Percentiles rank a stretch among this genome's conserved stretches.
Conservation (phyloP, 805 yeast species). For the Starmerella apis region DNA sequence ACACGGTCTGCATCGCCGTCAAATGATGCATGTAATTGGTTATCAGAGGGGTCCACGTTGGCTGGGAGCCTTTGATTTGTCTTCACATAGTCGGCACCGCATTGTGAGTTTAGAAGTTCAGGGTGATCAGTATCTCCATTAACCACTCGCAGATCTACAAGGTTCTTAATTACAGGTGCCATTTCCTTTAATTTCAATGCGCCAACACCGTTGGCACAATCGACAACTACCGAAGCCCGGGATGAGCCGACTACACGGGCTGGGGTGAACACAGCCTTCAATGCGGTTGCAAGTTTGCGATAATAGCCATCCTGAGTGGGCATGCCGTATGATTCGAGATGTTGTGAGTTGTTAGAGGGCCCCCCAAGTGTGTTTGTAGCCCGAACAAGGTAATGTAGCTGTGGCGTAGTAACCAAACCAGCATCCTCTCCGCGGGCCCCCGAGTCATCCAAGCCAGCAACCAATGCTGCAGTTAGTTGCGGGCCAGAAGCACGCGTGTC, state of each 20-base stretch:
- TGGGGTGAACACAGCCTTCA: conserved; percentile 32
- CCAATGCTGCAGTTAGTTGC: conserved; percentile 45
- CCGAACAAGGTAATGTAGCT: conserved; percentile 77
- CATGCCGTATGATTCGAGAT: conserved; percentile 43
- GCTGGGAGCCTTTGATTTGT: conserved; percentile 72
- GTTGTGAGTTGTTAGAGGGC: conserved; percentile 24
- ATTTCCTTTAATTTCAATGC: conserved; percentile 57
- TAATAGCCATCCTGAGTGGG: conserved; percentile 62
- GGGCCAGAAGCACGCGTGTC: conserved; percentile 87
- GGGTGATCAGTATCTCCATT: conserved; percentile 51
- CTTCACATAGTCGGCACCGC: conserved; percentile 96
- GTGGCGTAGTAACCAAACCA: conserved; percentile 83
- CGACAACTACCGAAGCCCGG: conserved; percentile 49
- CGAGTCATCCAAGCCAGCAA: conserved; percentile 48
- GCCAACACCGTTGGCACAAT: conserved; percentile 96
- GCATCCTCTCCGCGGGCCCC: conserved; percentile 43
- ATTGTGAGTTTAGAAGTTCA: conserved; percentile 52
- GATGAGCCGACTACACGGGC: conserved; percentile 19
- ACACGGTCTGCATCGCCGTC: conserved; percentile 98
- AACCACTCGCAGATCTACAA: conserved; percentile 36
- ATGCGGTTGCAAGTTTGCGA: conserved; percentile 47
- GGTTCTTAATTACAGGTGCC: conserved; percentile 35
- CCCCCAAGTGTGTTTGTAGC: conserved; percentile 47
- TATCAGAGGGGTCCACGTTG: conserved; percentile 40
- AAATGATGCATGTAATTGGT: conserved; percentile 62